These are phyloP conservation scores for Ophiorrhiza pumila DNA, from an alignment of 257 asterid genomes.

Conservation along the genomic window DNA sequence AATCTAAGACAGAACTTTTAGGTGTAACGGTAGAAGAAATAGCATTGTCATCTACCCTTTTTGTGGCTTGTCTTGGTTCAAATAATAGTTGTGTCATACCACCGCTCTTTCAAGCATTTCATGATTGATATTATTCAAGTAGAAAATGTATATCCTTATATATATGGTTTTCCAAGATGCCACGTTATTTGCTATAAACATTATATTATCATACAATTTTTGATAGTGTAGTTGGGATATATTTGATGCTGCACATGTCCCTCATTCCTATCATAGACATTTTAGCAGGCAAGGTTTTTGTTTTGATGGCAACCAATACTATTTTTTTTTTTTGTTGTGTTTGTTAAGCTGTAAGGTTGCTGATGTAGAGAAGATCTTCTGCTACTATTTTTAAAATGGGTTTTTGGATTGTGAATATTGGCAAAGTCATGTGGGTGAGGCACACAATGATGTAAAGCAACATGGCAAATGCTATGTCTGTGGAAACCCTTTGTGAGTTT, in stretches of 20 bases:
- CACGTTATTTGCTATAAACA: too few relatives aligned
- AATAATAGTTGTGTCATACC: neutral
- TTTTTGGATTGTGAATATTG: slow-evolving; percentile 4
- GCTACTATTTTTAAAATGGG: neutral
- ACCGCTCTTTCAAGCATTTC: neutral
- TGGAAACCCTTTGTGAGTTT: neutral
- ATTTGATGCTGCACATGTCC: slow-evolving; percentile 14
- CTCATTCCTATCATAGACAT: slow-evolving; percentile 18
- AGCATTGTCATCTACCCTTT: neutral
- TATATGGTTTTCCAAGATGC: neutral
- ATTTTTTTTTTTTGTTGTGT: slow-evolving; percentile 6
- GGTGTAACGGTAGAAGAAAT: neutral
- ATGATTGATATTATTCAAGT: neutral
- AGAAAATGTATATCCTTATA: neutral
- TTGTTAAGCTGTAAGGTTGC: slow-evolving; percentile 17
- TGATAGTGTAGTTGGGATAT: neutral
- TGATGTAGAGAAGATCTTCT: slow-evolving; percentile 12
- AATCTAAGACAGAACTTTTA: slow-evolving; percentile 1
- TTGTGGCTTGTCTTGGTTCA: slow-evolving; percentile 3
- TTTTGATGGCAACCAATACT: neutral
- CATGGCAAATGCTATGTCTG: neutral
- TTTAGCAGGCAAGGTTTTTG: slow-evolving; percentile 1
- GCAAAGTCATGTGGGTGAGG: slow-evolving; percentile 34
- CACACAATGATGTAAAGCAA: slow-evolving; percentile 25
- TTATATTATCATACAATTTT: too few relatives aligned